phyloP scores from a whole-genome alignment of 2,329 filamentous ascomycete species.

The Colletotrichum limetticola region DNA sequence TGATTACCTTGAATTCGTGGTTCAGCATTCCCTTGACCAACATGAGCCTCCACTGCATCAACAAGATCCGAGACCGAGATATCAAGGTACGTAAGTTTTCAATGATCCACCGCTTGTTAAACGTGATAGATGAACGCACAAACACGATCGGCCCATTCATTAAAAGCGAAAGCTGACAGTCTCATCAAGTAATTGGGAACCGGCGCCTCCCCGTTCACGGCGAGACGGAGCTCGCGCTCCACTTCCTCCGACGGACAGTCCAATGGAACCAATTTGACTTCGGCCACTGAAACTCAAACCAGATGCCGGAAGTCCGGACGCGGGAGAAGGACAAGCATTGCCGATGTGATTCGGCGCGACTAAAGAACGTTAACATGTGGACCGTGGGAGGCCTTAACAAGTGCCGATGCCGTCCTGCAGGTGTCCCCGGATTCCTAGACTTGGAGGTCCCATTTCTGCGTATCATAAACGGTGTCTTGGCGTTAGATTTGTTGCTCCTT shows the following conservation, averaged over 20 bases:
- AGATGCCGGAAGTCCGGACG: neutral
- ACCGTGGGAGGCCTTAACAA: neutral
- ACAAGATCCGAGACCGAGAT: no score
- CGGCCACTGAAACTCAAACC: neutral
- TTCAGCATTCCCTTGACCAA: neutral
- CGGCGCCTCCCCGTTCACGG: neutral
- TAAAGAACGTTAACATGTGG: neutral
- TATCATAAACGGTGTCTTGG: neutral
- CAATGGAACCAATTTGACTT: neutral
- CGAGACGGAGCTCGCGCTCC: no score
- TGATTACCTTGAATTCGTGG: neutral
- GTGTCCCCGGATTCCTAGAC: neutral
- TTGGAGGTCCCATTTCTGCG: neutral
- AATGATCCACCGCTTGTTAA: neutral
- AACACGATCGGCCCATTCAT: neutral
- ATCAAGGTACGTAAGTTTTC: no score
- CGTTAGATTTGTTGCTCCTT: no score
- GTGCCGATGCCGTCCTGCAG: neutral
- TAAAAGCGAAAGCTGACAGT: neutral
- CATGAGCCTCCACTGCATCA: no score
- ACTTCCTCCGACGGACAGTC: neutral
- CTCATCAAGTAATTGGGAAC: neutral
- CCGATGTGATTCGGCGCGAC: no score
- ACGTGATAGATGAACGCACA: neutral
- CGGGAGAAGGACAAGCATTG: neutral